Evolutionary conservation across 768 basidiomycete genomes (phyloP).

Genomic region (Mycena latifolia): DNA sequence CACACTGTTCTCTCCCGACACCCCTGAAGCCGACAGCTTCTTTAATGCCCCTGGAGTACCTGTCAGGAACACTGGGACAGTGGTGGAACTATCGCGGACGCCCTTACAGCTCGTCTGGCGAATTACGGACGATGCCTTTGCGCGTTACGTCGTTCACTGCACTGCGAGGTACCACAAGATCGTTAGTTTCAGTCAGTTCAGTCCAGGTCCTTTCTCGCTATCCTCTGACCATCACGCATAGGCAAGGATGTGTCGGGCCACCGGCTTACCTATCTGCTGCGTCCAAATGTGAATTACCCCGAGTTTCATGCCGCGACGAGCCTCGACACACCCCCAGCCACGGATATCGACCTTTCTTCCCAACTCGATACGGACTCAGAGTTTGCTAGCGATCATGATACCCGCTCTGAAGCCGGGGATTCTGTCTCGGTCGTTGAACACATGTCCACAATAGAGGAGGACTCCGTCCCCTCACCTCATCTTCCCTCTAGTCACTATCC

Average conservation of each 20-base stretch:
- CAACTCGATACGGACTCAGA: slow-evolving; percentile 66
- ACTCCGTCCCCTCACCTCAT: slow-evolving; percentile 39
- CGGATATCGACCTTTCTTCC: slow-evolving; percentile 72
- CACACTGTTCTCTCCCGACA: slow-evolving; percentile 66
- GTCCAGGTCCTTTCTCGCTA: not conserved
- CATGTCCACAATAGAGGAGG: slow-evolving; percentile 33
- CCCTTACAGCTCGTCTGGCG: slow-evolving; percentile 80
- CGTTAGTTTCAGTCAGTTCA: slow-evolving; percentile 81
- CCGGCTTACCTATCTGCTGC: slow-evolving; percentile 83
- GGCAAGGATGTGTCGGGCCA: slow-evolving; percentile 71
- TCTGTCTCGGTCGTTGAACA: slow-evolving; percentile 50
- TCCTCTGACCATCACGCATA: slow-evolving; percentile 33
- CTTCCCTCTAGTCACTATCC: slow-evolving; percentile 40
- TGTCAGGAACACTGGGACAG: slow-evolving; percentile 64
- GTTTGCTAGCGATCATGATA: slow-evolving; percentile 61
- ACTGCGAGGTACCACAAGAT: slow-evolving; percentile 84
- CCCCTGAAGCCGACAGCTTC: slow-evolving; percentile 36
- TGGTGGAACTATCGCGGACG: slow-evolving; percentile 76
- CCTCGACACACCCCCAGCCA: slow-evolving; percentile 80
- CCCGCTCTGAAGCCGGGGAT: slow-evolving; percentile 59
- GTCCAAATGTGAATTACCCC: slow-evolving; percentile 79
- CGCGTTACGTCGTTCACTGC: slow-evolving; percentile 86
- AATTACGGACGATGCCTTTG: slow-evolving; percentile 78
- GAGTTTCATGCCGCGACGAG: slow-evolving; percentile 56
- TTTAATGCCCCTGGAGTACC: slow-evolving; percentile 52